A percentile compares a stretch with the other conserved stretches of the same genome.
phyloP scores from a whole-genome alignment of 352 stramenopile genomes.

The Phytophthora cryptogea region DNA sequence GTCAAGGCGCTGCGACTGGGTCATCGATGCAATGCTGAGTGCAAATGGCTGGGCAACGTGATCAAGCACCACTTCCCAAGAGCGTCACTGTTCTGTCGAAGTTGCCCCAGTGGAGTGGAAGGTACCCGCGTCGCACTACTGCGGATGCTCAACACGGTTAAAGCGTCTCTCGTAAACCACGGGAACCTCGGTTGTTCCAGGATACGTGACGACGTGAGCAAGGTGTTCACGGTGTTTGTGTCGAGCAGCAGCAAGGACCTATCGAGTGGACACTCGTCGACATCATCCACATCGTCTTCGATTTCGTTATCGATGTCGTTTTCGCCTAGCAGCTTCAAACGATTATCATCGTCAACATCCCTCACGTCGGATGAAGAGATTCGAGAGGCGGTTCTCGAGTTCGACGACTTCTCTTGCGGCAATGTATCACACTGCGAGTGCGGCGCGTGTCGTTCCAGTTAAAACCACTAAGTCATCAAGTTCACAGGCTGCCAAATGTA shows the following conservation, averaged over 20 bases:
- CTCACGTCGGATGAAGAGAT: conserved; percentile 37
- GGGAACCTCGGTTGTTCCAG: conserved; percentile 37
- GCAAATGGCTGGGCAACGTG: conserved; percentile 60
- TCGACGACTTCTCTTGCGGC: conserved; percentile 27
- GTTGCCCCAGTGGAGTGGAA: conserved; percentile 32
- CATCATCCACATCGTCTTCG: conserved; percentile 6
- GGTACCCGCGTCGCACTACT: conserved; percentile 32
- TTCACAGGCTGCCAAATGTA: conserved; percentile 20
- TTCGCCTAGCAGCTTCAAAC: conserved; percentile 24
- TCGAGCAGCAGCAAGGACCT: conserved; percentile 18
- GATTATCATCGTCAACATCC: conserved; percentile 18
- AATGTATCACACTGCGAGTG: conserved; percentile 29
- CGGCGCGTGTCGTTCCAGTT: conserved; percentile 18
- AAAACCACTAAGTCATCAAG: conserved; percentile 9
- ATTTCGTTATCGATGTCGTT: conserved; percentile 13
- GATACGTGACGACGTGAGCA: conserved; percentile 37
- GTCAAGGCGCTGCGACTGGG: conserved; percentile 47
- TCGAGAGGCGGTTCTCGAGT: conserved; percentile 10
- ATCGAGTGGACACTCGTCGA: conserved; percentile 5
- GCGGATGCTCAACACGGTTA: conserved; percentile 40
- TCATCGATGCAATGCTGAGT: conserved; percentile 62
- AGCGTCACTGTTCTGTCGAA: conserved; percentile 37
- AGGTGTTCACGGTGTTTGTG: conserved; percentile 35
- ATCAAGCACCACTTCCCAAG: conserved; percentile 61
- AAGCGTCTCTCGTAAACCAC: conserved; percentile 40